These are phyloP conservation scores for Phytopythium oedochilum DNA, from an alignment of 352 stramenopile species.

Conservation along the genomic window DNA sequence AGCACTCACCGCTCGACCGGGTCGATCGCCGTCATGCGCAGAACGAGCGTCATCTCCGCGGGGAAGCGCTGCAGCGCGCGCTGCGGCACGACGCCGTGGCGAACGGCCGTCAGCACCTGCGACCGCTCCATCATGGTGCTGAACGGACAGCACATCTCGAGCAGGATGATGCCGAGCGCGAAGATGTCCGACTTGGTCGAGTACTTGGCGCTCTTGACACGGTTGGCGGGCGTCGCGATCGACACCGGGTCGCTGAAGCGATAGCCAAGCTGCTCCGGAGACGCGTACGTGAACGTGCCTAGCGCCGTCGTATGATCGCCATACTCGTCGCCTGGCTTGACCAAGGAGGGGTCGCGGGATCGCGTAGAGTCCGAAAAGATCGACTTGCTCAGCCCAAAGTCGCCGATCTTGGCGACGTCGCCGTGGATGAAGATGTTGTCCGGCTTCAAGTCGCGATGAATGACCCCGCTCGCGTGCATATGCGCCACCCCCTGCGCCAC, in stretches of 20 bases:
- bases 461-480: slow-evolving; percentile 67
- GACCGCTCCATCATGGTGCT: slow-evolving; percentile 85
- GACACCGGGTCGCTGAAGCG: slow-evolving; percentile 37
- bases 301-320: slow-evolving; percentile 75
- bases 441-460: slow-evolving; percentile 72
- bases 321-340: slow-evolving; percentile 17
- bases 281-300: slow-evolving; percentile 82
- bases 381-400: slow-evolving; percentile 67
- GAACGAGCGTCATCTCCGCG: slow-evolving; percentile 65
- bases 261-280: slow-evolving; percentile 79
- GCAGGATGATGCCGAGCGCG: slow-evolving; percentile 72
- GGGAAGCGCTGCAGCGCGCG: slow-evolving; percentile 55
- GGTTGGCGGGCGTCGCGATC: slow-evolving; percentile 31
- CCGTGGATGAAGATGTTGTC: slow-evolving; percentile 75
- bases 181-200: slow-evolving; percentile 86
- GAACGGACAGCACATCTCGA: slow-evolving; percentile 82
- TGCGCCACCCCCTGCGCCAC: slow-evolving; percentile 69
- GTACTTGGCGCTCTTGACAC: slow-evolving; percentile 72
- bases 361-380: slow-evolving; percentile 27
- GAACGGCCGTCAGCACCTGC: slow-evolving; percentile 73
- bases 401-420: slow-evolving; percentile 57
- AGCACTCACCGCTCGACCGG: slow-evolving; percentile 40
- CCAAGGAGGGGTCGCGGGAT: background rate
- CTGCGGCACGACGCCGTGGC: slow-evolving; percentile 75
- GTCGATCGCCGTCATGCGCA: slow-evolving; percentile 75